Evolutionary conservation across 306 rosid species (phyloP).

Genomic region (Alnus rubra): DNA sequence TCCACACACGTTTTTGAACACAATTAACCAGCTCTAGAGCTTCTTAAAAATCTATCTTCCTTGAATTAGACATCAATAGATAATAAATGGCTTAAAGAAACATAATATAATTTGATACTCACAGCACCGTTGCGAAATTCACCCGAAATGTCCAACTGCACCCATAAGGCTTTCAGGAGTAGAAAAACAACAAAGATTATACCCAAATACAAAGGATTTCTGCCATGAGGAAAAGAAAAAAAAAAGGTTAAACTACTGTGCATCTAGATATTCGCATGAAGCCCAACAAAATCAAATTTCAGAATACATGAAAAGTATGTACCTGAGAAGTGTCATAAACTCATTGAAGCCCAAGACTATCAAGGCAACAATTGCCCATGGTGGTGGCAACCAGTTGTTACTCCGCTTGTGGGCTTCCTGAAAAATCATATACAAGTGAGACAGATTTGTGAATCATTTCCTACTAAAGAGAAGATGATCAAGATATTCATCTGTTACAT

Average conservation of each 20-base stretch:
- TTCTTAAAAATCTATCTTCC: neutral
- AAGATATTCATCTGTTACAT: neutral
- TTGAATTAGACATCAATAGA: neutral
- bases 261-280: conserved; percentile 4
- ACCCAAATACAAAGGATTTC: conserved; percentile 85
- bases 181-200: conserved; percentile 73
- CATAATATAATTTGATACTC: conserved; percentile 42
- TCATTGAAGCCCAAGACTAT: conserved; percentile 88
- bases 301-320: neutral
- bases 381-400: conserved; percentile 99
- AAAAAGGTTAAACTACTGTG: conserved; percentile 30
- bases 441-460: conserved; percentile 12
- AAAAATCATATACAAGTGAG: conserved; percentile 27
- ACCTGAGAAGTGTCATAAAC: conserved; percentile 57
- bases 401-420: conserved; percentile 96
- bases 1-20: neutral
- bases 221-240: conserved; percentile 43
- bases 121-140: conserved; percentile 85
- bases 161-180: conserved; percentile 83
- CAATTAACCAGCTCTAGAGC: neutral
- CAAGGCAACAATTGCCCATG: conserved; percentile 94
- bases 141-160: conserved; percentile 73
- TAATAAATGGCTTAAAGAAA: conserved; percentile 13
- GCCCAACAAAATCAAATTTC: conserved; percentile 7
- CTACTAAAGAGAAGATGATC: neutral